Evolutionary conservation across 2,329 filamentous ascomycete species (phyloP).

Genomic region (Nemania abortiva): DNA sequence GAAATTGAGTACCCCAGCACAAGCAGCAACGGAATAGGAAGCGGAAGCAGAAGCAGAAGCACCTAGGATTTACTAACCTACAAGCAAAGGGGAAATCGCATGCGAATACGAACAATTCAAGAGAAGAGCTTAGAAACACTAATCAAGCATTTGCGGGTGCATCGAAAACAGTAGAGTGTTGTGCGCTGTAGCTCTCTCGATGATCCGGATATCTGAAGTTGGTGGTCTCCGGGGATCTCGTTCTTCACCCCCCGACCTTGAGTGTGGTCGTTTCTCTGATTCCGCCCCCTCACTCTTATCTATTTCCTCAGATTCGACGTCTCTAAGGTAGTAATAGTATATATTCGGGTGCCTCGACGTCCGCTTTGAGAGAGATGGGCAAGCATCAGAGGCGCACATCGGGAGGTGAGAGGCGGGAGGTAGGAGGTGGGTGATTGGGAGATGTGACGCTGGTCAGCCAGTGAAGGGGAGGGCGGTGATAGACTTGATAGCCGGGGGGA

Average conservation of each 20-base stretch:
- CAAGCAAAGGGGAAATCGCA: slow-evolving; percentile 43
- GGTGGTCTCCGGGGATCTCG: slow-evolving; percentile 7
- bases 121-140: slow-evolving; percentile 17
- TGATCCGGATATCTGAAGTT: slow-evolving; percentile 34
- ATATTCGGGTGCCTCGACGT: slow-evolving; percentile 33
- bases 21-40: background rate
- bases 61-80: slow-evolving; percentile 27
- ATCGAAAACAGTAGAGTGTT: slow-evolving; percentile 8
- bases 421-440: slow-evolving; percentile 32
- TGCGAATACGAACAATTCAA: slow-evolving; percentile 41
- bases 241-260: slow-evolving; percentile 13
- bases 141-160: slow-evolving; percentile 26
- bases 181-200: slow-evolving; percentile 21
- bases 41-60: background rate
- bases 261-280: background rate
- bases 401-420: slow-evolving; percentile 33
- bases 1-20: background rate
- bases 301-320: slow-evolving; percentile 9
- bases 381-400: slow-evolving; percentile 47
- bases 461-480: slow-evolving; percentile 29
- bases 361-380: slow-evolving; percentile 38
- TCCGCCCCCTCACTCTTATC: slow-evolving; percentile 8
- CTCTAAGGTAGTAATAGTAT: slow-evolving; percentile 4
- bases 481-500: background rate
- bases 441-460: slow-evolving; percentile 30